These are phyloP conservation scores for Penicillium sp. DNA, from an alignment of 2,329 filamentous ascomycete species.

Conservation along the genomic window DNA sequence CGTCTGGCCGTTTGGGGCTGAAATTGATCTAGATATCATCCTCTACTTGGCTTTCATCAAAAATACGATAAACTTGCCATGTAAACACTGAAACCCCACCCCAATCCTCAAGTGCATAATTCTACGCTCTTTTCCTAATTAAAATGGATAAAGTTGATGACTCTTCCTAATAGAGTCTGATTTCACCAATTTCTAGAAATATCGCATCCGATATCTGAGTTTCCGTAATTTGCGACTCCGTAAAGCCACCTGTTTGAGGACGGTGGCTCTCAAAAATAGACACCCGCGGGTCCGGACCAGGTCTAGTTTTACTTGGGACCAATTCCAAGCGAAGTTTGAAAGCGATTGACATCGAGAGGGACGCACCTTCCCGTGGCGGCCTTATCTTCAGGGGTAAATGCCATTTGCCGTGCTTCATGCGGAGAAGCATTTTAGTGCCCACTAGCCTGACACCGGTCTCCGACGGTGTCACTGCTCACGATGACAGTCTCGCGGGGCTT, in stretches of 20 bases:
- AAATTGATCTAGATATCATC: background rate
- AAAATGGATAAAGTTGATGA: no score
- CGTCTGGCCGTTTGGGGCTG: background rate
- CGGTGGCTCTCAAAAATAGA: no score
- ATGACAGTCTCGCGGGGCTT: background rate
- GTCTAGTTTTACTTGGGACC: no score
- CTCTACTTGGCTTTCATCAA: background rate
- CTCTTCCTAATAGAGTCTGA: no score
- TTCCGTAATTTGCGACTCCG: no score
- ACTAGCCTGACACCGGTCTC: background rate
- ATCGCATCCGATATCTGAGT: no score
- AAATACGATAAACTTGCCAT: background rate
- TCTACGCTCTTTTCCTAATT: no score
- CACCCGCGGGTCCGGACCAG: no score
- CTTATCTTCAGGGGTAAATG: constrained; percentile 16
- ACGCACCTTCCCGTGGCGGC: constrained; percentile 1
- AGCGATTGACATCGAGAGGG: background rate
- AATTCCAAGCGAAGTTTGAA: background rate
- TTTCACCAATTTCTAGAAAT: no score
- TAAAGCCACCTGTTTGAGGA: no score
- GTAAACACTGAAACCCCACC: no score
- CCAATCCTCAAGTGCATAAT: no score
- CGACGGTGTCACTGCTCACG: background rate
- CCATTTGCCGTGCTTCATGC: constrained; percentile 1
- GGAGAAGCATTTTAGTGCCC: constrained; percentile 1